A percentile compares a stretch with the other conserved stretches of the same genome.
Evolutionary conservation across 202 grass and related monocot genomes (phyloP).

Genomic region (Sporobolus alterniflorus): DNA sequence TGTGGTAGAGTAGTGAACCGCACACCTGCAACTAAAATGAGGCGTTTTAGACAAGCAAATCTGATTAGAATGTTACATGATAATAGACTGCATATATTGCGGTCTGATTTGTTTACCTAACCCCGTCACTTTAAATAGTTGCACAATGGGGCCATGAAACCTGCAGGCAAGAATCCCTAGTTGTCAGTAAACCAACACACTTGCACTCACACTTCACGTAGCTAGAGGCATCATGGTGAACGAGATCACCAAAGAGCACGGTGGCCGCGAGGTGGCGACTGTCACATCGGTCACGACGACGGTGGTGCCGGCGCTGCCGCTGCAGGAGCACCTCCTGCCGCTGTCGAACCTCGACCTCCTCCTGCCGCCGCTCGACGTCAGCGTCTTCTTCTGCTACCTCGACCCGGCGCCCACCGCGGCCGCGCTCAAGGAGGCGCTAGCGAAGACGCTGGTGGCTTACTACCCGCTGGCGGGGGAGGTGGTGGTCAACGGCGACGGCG

Average conservation of each 20-base stretch:
- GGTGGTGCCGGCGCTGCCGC: slow-evolving; percentile 51
- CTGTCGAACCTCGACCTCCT: slow-evolving; percentile 91
- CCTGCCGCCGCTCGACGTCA: slow-evolving; percentile 65
- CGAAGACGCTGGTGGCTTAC: slow-evolving; percentile 64
- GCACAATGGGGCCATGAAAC: background rate
- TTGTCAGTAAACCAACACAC: background rate
- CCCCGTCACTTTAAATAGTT: background rate
- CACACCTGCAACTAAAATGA: background rate
- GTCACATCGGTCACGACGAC: slow-evolving; percentile 43
- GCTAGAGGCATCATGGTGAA: background rate
- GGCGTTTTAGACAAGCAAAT: background rate
- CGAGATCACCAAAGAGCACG: background rate
- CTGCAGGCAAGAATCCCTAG: background rate
- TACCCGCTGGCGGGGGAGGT: slow-evolving; percentile 83
- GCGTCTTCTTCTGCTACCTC: slow-evolving; percentile 86
- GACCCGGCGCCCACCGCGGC: slow-evolving; percentile 35
- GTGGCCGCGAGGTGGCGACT: background rate
- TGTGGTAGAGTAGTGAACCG: background rate
- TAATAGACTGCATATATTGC: background rate
- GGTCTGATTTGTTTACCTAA: slow-evolving; percentile 4
- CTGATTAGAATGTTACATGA: background rate
- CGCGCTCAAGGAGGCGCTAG: slow-evolving; percentile 62
- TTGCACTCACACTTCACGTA: background rate
- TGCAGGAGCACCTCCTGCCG: slow-evolving; percentile 55
- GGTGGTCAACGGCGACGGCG: slow-evolving; percentile 52